phyloP scores from a whole-genome alignment of 2,329 filamentous ascomycete genomes.

The Dothideomycetes sp. region DNA sequence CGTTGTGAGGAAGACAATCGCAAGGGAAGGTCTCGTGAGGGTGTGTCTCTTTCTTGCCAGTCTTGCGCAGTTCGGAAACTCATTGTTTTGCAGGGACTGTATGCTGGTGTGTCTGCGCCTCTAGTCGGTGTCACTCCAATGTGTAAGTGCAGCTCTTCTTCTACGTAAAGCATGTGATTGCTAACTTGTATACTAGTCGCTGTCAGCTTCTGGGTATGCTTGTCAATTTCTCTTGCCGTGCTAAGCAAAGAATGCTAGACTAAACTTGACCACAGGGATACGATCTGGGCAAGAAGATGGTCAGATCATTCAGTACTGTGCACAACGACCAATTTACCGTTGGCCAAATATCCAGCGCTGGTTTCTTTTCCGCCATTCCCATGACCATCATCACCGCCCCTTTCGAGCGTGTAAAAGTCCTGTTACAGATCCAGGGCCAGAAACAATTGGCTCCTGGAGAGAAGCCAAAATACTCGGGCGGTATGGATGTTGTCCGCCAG shows the following conservation, averaged over 20 bases:
- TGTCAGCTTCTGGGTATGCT: conserved; percentile 54
- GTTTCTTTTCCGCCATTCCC: conserved; percentile 95
- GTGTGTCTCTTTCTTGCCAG: conserved; percentile 23
- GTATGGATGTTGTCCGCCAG: conserved; percentile 82
- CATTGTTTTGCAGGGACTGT: conserved; percentile 55
- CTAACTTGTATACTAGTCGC: conserved; percentile 40
- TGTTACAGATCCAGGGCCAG: conserved; percentile 94
- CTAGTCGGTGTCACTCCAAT: conserved; percentile 95
- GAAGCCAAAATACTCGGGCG: conserved; percentile 84
- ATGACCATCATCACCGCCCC: conserved; percentile 98
- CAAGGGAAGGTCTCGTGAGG: conserved; percentile 66
- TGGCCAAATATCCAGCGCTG: conserved; percentile 79
- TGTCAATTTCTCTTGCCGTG: neutral
- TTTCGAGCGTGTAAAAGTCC: conserved; percentile 97
- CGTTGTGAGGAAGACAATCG: conserved; percentile 80
- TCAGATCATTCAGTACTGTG: conserved; percentile 57
- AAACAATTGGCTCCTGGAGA: conserved; percentile 75
- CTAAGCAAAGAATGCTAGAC: conserved; percentile 1
- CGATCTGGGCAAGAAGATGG: conserved; percentile 86
- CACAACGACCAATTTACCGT: conserved; percentile 67
- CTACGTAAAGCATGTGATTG: neutral
- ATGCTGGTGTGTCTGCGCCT: conserved; percentile 94
- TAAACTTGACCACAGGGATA: conserved; percentile 58
- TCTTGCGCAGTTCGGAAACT: neutral
- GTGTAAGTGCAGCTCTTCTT: conserved; percentile 61